Evolutionary conservation across 208 protist species (phyloP).

Genomic region (Strigomonas culicis): DNA sequence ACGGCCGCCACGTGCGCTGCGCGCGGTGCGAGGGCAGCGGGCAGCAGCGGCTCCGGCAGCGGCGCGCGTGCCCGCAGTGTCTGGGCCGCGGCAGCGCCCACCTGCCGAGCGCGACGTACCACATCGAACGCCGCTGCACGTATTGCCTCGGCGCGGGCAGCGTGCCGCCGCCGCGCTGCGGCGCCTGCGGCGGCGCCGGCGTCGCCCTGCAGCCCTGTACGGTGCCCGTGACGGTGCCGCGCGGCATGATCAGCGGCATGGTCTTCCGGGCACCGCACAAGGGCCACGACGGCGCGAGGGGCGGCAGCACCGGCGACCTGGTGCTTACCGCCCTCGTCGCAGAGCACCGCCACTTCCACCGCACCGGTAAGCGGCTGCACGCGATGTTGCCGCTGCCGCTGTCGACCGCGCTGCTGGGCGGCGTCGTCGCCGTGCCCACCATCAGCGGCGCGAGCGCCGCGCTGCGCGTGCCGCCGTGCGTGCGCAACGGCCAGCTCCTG

Average conservation of each 20-base stretch:
- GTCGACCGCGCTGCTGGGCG: constrained; percentile 70
- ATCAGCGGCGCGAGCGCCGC: constrained; percentile 18
- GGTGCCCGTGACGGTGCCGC: constrained; percentile 34
- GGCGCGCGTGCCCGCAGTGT: constrained; percentile 75
- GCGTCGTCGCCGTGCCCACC: constrained; percentile 58
- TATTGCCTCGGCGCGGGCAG: constrained; percentile 75
- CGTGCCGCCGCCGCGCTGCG: constrained; percentile 56
- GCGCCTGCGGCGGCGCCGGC: constrained; percentile 53
- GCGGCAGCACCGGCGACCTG: constrained; percentile 67
- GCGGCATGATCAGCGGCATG: constrained; percentile 28
- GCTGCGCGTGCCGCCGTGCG: constrained; percentile 71
- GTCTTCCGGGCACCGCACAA: constrained; percentile 47
- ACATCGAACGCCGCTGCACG: constrained; percentile 75
- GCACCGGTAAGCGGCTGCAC: constrained; percentile 47
- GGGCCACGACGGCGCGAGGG: constrained; percentile 80
- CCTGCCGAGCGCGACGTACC: constrained; percentile 82
- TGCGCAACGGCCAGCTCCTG: constrained; percentile 66
- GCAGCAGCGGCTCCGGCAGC: constrained; percentile 21
- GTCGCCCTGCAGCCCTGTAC: constrained; percentile 20
- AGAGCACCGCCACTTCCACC: constrained; percentile 73
- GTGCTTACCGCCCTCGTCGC: constrained; percentile 70
- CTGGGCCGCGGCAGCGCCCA: constrained; percentile 56
- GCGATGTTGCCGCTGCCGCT: constrained; percentile 78
- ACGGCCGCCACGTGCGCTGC: constrained; percentile 49
- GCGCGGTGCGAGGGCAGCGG: constrained; percentile 48